Evolutionary conservation across 768 basidiomycete species (phyloP).

Genomic region (Rossbeevera mucosa): DNA sequence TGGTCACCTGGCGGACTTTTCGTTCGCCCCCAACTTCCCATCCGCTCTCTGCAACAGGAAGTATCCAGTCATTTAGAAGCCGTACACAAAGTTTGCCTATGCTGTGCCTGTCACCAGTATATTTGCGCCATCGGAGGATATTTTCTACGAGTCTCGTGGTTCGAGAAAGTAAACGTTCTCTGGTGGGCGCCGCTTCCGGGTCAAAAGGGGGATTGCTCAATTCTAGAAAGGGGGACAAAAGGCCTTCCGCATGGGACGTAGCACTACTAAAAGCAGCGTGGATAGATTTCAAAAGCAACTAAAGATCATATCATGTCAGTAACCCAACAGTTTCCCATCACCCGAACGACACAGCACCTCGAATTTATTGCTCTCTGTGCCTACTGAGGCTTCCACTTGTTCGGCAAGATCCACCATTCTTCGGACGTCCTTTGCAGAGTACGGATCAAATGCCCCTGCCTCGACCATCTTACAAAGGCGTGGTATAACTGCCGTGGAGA

Average conservation of each 20-base stretch:
- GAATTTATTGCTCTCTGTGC: slow-evolving; percentile 55
- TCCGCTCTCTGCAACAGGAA: slow-evolving; percentile 64
- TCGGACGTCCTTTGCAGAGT: slow-evolving; percentile 60
- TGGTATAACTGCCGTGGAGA: slow-evolving; percentile 79
- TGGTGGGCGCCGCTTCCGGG: slow-evolving; percentile 68
- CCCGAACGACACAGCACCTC: slow-evolving; percentile 40
- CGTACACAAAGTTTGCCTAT: slow-evolving; percentile 50
- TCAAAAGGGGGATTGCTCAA: slow-evolving; percentile 54
- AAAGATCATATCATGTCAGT: slow-evolving; percentile 11
- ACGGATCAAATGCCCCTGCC: slow-evolving; percentile 78
- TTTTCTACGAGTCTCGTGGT: slow-evolving; percentile 71
- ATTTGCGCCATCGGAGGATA: slow-evolving; percentile 72
- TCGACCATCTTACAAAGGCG: slow-evolving; percentile 69
- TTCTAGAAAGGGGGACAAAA: slow-evolving; percentile 47
- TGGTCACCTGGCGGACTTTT: slow-evolving; percentile 52
- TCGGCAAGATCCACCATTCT: slow-evolving; percentile 71
- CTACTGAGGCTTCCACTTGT: slow-evolving; percentile 73
- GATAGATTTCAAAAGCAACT: slow-evolving; percentile 59
- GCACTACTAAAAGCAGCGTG: slow-evolving; percentile 50
- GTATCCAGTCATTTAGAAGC: slow-evolving; percentile 55
- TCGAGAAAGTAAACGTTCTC: slow-evolving; percentile 62
- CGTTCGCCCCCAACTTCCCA: slow-evolving; percentile 88
- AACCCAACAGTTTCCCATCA: background rate
- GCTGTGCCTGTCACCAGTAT: slow-evolving; percentile 56
- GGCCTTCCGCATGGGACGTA: slow-evolving; percentile 45